A percentile compares a stretch with the other conserved stretches of the same genome.
phyloP scores from a whole-genome alignment of 2,329 filamentous ascomycete genomes.

The Coniochaeta ligniaria region DNA sequence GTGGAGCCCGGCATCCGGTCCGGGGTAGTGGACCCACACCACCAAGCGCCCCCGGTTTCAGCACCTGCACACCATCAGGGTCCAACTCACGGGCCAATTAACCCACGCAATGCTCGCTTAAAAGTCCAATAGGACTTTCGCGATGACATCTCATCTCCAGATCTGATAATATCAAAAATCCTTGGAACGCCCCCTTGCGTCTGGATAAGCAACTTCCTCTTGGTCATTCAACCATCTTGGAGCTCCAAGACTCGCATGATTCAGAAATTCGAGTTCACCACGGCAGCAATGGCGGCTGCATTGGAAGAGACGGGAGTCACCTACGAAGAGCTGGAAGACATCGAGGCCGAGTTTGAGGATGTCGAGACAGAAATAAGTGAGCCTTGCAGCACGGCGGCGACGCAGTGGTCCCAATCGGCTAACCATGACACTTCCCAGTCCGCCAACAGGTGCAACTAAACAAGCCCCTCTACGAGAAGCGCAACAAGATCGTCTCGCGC shows the following conservation, averaged over 20 bases:
- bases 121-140: not conserved
- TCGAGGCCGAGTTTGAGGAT: conserved; percentile 80
- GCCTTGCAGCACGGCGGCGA: conserved; percentile 18
- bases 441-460: conserved; percentile 64
- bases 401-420: not conserved
- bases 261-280: not conserved
- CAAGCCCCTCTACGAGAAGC: conserved; percentile 68
- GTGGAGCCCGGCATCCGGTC: too few species aligned
- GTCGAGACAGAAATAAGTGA: conserved; percentile 76
- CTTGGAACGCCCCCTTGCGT: not conserved
- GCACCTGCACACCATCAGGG: not conserved
- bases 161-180: not conserved
- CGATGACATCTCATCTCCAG: not conserved
- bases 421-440: conserved; percentile 31
- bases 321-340: conserved; percentile 70
- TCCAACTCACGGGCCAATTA: not conserved
- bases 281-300: conserved; percentile 13
- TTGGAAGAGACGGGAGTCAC: conserved; percentile 39
- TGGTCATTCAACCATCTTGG: not conserved
- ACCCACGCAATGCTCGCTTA: not conserved
- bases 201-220: not conserved
- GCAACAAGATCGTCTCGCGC: conserved; percentile 59
- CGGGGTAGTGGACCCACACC: too few species aligned
- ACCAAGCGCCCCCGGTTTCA: not conserved
- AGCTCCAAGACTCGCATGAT: not conserved